These are phyloP conservation scores for Neonectria magnoliae DNA, from an alignment of 2,329 filamentous ascomycete genomes.

Conservation along the genomic window DNA sequence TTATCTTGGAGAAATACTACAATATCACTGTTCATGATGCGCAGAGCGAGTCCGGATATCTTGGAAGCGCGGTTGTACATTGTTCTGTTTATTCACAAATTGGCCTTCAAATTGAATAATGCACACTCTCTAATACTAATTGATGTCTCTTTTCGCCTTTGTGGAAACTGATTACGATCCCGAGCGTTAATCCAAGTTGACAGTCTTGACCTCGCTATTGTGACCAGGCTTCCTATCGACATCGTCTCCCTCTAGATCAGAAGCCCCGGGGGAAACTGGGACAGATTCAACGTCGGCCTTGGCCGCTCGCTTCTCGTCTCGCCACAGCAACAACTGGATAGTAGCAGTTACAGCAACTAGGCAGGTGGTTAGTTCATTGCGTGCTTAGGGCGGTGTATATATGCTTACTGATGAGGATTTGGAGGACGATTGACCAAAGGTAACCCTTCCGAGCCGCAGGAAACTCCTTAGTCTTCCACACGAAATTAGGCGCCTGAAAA, in stretches of 20 bases:
- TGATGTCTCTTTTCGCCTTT: not conserved
- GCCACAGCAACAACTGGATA: conserved; percentile 7
- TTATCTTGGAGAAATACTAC: too few species aligned
- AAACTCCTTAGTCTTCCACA: conserved; percentile 33
- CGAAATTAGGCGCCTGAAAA: conserved; percentile 25
- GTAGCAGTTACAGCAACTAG: not conserved
- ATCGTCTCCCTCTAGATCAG: not conserved
- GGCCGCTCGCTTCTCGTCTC: conserved; percentile 7
- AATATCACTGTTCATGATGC: too few species aligned
- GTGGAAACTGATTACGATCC: not conserved
- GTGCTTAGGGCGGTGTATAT: not conserved
- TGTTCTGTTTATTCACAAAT: not conserved
- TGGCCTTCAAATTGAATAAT: not conserved
- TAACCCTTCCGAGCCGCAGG: conserved; percentile 29
- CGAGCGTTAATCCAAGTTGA: not conserved
- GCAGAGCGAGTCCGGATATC: too few species aligned
- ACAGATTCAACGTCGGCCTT: not conserved
- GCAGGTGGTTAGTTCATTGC: not conserved
- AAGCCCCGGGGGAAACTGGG: not conserved
- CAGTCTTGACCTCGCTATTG: not conserved
- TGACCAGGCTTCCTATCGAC: not conserved
- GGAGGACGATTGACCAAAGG: conserved; percentile 22
- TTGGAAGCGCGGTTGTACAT: not conserved
- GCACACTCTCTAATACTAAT: too few species aligned
- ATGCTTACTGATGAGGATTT: conserved; percentile 22